These are phyloP conservation scores for Xylariaceae sp. DNA, from an alignment of 2,329 filamentous ascomycete genomes.

Conservation along the genomic window DNA sequence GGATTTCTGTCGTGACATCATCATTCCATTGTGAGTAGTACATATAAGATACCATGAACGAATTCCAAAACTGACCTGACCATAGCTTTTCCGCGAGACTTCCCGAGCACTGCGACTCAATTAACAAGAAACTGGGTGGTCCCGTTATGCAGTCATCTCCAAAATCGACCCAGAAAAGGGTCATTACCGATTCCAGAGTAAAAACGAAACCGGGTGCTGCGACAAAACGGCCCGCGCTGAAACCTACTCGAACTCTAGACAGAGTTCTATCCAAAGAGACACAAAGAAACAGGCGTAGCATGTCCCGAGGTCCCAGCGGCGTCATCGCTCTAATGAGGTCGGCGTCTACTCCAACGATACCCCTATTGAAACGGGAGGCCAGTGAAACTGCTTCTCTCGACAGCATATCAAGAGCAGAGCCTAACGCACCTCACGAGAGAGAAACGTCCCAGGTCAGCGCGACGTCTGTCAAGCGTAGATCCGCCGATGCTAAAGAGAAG, in stretches of 20 bases:
- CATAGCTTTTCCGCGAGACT: conserved; percentile 68
- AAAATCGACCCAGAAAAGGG: conserved; percentile 47
- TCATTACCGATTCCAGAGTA: conserved; percentile 40
- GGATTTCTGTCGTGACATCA: conserved; percentile 76
- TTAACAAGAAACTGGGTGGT: conserved; percentile 74
- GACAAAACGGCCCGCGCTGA: conserved; percentile 44
- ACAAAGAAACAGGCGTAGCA: conserved; percentile 53
- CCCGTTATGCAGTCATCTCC: conserved; percentile 56
- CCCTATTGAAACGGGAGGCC: conserved; percentile 63
- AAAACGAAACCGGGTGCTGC: conserved; percentile 50
- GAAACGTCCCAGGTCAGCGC: conserved; percentile 31
- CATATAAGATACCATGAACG: no score
- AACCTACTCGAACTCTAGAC: conserved; percentile 51
- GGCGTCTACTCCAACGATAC: conserved; percentile 61
- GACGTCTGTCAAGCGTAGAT: conserved; percentile 44
- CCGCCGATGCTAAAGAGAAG: conserved; percentile 54
- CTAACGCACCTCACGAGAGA: conserved; percentile 41
- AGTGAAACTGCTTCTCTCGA: conserved; percentile 56
- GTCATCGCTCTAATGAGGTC: conserved; percentile 64
- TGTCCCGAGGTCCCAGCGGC: conserved; percentile 53
- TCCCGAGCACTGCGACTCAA: conserved; percentile 64
- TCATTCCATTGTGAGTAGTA: conserved; percentile 68
- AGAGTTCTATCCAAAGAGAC: conserved; percentile 54
- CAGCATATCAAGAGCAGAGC: conserved; percentile 44
- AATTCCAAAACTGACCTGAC: conserved; percentile 31